Evolutionary conservation across 768 basidiomycete genomes (phyloP).

Genomic region (Symmetrospora coprosmae): DNA sequence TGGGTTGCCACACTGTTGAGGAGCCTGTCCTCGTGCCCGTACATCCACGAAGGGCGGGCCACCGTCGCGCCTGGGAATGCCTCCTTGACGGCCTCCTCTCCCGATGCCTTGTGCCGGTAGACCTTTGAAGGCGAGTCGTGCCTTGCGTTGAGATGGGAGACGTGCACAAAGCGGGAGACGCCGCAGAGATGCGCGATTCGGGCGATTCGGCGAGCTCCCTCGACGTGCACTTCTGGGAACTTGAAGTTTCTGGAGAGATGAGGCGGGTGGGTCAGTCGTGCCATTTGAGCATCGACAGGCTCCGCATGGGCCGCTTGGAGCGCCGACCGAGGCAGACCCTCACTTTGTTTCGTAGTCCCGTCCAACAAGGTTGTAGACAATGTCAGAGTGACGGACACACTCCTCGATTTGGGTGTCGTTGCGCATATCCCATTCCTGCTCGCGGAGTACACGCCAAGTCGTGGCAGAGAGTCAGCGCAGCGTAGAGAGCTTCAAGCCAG

Average conservation of each 20-base stretch:
- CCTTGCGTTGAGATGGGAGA: slow-evolving; percentile 87
- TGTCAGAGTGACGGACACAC: slow-evolving; percentile 84
- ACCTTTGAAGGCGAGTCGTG: slow-evolving; percentile 61
- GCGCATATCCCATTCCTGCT: slow-evolving; percentile 87
- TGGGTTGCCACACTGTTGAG: slow-evolving; percentile 84
- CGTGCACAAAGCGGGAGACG: slow-evolving; percentile 73
- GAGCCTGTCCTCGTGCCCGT: slow-evolving; percentile 86
- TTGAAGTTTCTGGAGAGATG: slow-evolving; percentile 78
- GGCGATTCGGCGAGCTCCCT: slow-evolving; percentile 74
- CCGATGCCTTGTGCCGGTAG: slow-evolving; percentile 77
- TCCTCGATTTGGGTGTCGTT: slow-evolving; percentile 82
- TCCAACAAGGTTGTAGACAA: slow-evolving; percentile 89
- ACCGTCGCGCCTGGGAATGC: slow-evolving; percentile 78
- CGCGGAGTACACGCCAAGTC: not conserved
- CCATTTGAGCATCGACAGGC: too few relatives aligned
- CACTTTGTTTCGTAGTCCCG: slow-evolving; percentile 92
- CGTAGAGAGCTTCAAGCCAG: not conserved
- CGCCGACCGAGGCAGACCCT: too few relatives aligned
- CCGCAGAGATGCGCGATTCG: slow-evolving; percentile 59
- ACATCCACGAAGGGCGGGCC: slow-evolving; percentile 70
- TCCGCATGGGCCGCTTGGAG: too few relatives aligned
- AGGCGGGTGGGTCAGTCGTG: too few relatives aligned
- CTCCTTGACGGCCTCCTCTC: slow-evolving; percentile 70
- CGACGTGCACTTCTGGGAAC: slow-evolving; percentile 63
- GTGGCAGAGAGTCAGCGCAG: too few relatives aligned